A percentile compares a stretch with the other conserved stretches of the same genome.
Evolutionary conservation across 805 yeast genomes (phyloP).

Genomic region (Pichia kluyveri): DNA sequence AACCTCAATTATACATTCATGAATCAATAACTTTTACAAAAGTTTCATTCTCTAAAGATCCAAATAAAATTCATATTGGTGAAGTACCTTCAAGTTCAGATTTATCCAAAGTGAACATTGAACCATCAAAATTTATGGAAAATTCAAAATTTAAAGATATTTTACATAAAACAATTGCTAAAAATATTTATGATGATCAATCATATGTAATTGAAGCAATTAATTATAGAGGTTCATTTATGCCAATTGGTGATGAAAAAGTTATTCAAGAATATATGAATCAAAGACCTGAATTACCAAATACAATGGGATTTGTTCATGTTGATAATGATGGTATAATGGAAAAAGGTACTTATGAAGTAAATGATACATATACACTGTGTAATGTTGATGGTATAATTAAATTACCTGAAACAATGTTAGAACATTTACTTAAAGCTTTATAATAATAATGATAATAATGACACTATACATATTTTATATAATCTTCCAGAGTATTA

Average conservation of each 20-base stretch:
- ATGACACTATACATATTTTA: slow-evolving; percentile 14
- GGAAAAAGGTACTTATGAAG: slow-evolving; percentile 44
- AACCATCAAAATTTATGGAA: slow-evolving; percentile 18
- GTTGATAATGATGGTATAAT: slow-evolving; percentile 50
- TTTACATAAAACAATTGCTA: slow-evolving; percentile 17
- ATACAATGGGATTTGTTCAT: slow-evolving; percentile 60
- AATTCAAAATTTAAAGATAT: slow-evolving; percentile 17
- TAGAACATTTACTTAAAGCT: slow-evolving; percentile 27
- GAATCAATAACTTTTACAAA: slow-evolving; percentile 10
- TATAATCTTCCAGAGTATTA: slow-evolving; percentile 38
- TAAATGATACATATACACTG: slow-evolving; percentile 50
- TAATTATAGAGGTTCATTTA: slow-evolving; percentile 39
- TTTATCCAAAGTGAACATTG: slow-evolving; percentile 8
- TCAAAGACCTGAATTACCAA: slow-evolving; percentile 55
- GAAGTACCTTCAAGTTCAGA: slow-evolving; percentile 2
- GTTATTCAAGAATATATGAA: slow-evolving; percentile 51
- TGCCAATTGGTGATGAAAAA: slow-evolving; percentile 69
- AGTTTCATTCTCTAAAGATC: slow-evolving; percentile 24
- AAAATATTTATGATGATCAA: slow-evolving; percentile 34
- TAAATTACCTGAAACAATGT: slow-evolving; percentile 41
- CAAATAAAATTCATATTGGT: slow-evolving; percentile 20
- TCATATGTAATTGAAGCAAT: slow-evolving; percentile 49
- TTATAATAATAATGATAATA: slow-evolving; percentile 12
- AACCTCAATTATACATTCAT: slow-evolving; percentile 23
- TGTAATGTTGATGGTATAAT: slow-evolving; percentile 41